Evolutionary conservation across 768 basidiomycete genomes (phyloP), one percentile per base, ranked within the genome.

Genomic region (Pisolithus albus): DNA sequence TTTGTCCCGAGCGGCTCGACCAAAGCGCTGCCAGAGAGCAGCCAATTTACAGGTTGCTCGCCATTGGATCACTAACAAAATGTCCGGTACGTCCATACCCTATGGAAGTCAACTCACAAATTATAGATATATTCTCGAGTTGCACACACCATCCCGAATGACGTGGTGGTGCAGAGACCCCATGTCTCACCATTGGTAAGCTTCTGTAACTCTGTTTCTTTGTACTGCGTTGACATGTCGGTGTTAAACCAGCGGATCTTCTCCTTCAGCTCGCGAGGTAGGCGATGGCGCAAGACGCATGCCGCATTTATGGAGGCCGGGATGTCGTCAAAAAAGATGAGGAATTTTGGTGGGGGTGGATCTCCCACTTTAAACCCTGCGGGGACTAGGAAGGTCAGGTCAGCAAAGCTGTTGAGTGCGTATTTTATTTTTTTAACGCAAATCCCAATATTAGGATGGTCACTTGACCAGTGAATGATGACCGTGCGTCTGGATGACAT

Each of bases 31-130:
- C 68, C 64, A 67, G 3, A 72, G 50, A 0, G 62, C 59, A 5
- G 18, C 18, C 4, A 71, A 32, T 28, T 52, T 49, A 49, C 62
- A 64, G 8, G 59, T 61, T 0, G 53, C 64, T 21, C 50, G 46
- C 58, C 59, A 73, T 46, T 72, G 72, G 10, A 74, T 62, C 18
- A 73, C 63, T 19, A 73, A 46, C 7, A 52, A 30, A 4, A 75
- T 66, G 49, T 66, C 62, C 3, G 66, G 53, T 4, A 73, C 11
- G 39, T 75, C 67, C 37, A 74, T 57, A 7, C 71, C 70, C 73
- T 73, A 34, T 5, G 7, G 6, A 30, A 30, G 30, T 30, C 30
- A 30, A 10, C 30, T 30, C 9, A 30, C 30, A 30, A 30, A 30
- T 30, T 9, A 30, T 30, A 30, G 30, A 30, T 30, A 30, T 30